A percentile compares a stretch with the other conserved stretches of the same genome.
Evolutionary conservation across 129 eudicot species (phyloP).

Genomic region (Centella asiatica): DNA sequence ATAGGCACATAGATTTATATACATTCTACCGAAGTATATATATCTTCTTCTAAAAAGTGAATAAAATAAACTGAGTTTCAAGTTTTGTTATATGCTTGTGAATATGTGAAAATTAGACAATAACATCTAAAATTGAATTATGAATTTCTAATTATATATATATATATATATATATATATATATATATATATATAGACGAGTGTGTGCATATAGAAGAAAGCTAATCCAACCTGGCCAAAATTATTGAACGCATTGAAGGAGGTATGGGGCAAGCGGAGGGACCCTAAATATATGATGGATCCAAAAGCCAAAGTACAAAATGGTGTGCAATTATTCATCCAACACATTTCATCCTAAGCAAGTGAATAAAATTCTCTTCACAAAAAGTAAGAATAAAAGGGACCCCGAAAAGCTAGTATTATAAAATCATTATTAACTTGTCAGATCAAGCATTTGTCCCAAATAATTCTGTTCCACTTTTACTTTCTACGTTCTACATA

Average conservation of each 20-base stretch:
- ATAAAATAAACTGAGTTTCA: no score
- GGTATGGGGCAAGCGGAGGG: neutral
- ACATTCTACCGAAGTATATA: no score
- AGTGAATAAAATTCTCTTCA: neutral
- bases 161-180: neutral
- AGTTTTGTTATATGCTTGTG: no score
- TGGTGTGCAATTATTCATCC: slow-evolving; percentile 13
- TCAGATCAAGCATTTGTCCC: slow-evolving; percentile 18
- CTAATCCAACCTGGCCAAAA: slow-evolving; percentile 1
- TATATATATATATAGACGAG: no score
- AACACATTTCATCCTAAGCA: slow-evolving; percentile 2
- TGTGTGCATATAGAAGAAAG: neutral
- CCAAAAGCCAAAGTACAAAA: slow-evolving; percentile 7
- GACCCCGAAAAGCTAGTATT: slow-evolving; percentile 14
- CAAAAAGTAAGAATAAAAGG: neutral
- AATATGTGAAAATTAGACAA: no score
- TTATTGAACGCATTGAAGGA: slow-evolving; percentile 9
- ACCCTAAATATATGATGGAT: slow-evolving; percentile 9
- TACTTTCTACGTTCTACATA: no score
- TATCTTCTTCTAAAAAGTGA: no score
- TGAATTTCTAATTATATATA: neutral
- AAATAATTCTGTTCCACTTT: slow-evolving; percentile 13
- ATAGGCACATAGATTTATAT: no score
- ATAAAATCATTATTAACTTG: slow-evolving; percentile 25
- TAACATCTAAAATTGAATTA: no score